phyloP scores from a whole-genome alignment of 2,329 filamentous ascomycete species.

The Tolypocladium pustulatum region DNA sequence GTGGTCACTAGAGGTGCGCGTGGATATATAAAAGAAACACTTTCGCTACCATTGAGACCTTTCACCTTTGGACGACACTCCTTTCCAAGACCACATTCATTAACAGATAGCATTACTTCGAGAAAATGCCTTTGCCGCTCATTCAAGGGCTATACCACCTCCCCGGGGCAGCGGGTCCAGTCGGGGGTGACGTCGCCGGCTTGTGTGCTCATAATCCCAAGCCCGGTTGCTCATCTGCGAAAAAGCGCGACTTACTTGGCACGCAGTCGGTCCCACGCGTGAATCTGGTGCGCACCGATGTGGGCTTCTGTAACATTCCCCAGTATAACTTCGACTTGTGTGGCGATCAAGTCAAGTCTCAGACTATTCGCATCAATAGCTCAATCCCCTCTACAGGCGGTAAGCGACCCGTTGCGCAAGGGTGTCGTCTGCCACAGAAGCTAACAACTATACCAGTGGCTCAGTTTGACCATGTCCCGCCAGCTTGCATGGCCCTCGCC shows the following conservation, averaged over 20 bases:
- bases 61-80: background rate
- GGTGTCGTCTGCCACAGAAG: no score
- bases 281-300: background rate
- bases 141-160: no score
- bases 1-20: no score
- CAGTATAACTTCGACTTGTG: background rate
- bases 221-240: background rate
- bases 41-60: no score
- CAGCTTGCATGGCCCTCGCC: background rate
- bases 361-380: background rate
- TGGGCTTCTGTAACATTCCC: background rate
- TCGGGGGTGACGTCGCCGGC: background rate
- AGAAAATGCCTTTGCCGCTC: no score
- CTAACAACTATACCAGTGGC: background rate
- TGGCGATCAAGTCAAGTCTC: background rate
- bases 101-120: no score
- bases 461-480: background rate
- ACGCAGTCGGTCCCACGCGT: background rate
- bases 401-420: background rate
- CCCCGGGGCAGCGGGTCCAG: background rate
- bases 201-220: background rate
- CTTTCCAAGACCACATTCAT: no score
- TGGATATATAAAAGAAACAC: no score
- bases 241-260: background rate
- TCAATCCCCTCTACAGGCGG: background rate